Base-by-base conservation (phyloP, 2,329 filamentous ascomycete genomes). In the Paracorniculantispora psalliotae region DNA sequence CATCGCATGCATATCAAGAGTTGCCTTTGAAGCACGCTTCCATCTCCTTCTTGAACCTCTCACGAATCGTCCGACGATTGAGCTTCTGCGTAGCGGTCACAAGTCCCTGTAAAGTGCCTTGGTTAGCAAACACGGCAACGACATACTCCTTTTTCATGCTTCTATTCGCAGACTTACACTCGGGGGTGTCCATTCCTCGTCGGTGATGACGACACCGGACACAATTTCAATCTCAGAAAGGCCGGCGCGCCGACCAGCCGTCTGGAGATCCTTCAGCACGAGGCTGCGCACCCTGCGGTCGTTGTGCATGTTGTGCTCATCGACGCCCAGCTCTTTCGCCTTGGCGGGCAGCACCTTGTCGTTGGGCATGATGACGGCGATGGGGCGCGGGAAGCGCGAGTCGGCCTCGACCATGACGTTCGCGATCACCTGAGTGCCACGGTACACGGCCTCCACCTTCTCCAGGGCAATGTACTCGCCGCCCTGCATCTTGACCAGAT, bases 401-500 rank as follows among this genome's bases (percentile, higher is more conserved):
- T 91, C 89, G 44, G 91, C 92, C 69, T 94, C 89, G 44, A 96
- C 82, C 79, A 94, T 94, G 70, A 97, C 86, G 76, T 96, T 96
- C 61, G 84, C 83, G 21, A 96, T 91, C 10, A 89, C 83, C n/a
- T 85, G 81, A 9, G 83, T 84, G 48, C 90, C 87, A 62, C 92
- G 88, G 78, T 97, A 97, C 57, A 96, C 81, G 3, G 92, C 89
- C 77, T 97, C 93, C 61, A 97, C 86, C 79, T 92, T 97, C 79
- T 97, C 93, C 4, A 99, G 83, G 23, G 93, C 94, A 72, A 97
- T 96, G 75, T 97, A 97, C 80, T 97, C 93, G 66, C 93, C 93
- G 61, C 92, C 92, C 64, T 91, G 83, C 63, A 94, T 92, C 86
- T 97, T 97, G 74, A 97, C 90, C 58, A 97, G 80, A 76, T 97